Base-by-base conservation (phyloP, 805 yeast species). In the Metschnikowia reukaufii region DNA sequence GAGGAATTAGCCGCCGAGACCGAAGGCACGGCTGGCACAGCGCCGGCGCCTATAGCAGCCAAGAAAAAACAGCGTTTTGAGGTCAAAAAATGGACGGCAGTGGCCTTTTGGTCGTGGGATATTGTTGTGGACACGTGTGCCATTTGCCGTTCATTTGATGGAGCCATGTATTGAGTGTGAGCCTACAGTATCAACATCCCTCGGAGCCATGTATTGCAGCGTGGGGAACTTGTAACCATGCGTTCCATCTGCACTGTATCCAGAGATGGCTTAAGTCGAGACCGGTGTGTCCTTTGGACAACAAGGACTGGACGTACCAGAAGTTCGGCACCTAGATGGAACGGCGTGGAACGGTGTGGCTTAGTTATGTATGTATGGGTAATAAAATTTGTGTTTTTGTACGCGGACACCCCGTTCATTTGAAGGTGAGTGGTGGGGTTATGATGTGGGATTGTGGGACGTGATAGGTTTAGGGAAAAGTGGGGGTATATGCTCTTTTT, bases 61-160 rank as follows among this genome's bases (percentile, higher is more conserved):
- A 63, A 58, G 49, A 50, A 82, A 27, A 71, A 85, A 71, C 86
- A 85, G 65, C 78, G 88, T 58, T 91, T 94, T 59, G 97, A 92
- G 64, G 91, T 94, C 34, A 88, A 89, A 64, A 94, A 91, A 73
- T 92, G 99, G 98, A 90, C 96, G 12, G 98, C 98, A 0, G 99
- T 94, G 40, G 98, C 98, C n/a, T 89, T 94, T 64, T 94, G 99
- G 99, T 89, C 97, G 0, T 94, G 99, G 99, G 80, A 89, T 68
- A 86, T 89, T 50, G 92, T 83, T 30, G 92, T 89, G 45, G 99
- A 95, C 55, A 89, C 88, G 45, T 94, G 99, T 74, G 98, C 99
- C 33, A 94, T 94, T 64, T 94, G 99, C 77, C 80, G 98, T 64
- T 67, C 97, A 92, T 68, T 78, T 94, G 56, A 94, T 94, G 99